phyloP scores from a whole-genome alignment of 78 protist species.

The Dictyostelium firmibasis region DNA sequence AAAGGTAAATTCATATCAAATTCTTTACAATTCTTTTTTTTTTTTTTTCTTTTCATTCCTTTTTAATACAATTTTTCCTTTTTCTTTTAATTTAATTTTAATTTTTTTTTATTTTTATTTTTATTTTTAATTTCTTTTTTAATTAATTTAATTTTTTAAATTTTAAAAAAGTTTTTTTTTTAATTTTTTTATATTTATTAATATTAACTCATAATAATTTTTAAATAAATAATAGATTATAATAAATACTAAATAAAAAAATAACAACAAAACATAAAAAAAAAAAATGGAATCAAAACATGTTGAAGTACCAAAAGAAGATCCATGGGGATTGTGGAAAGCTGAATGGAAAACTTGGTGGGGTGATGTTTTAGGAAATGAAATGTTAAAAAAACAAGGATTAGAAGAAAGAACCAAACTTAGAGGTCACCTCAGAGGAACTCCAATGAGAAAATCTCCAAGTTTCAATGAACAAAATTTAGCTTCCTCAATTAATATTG shows the following conservation, averaged over 20 bases:
- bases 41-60: background rate
- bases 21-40: background rate
- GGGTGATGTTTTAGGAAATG: slow-evolving; percentile 56
- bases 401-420: slow-evolving; percentile 21
- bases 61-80: background rate
- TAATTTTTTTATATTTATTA: background rate
- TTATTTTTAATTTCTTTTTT: background rate
- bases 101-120: background rate
- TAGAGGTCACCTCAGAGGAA: background rate
- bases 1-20: background rate
- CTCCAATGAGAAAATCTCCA: slow-evolving; percentile 8
- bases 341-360: slow-evolving; percentile 76
- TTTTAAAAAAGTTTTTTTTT: background rate
- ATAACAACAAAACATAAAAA: background rate
- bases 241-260: background rate
- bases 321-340: slow-evolving; percentile 55
- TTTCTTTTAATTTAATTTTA: background rate
- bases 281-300: background rate
- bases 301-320: background rate
- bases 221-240: background rate
- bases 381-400: slow-evolving; percentile 21
- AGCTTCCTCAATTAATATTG: background rate
- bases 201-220: background rate
- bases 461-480: background rate
- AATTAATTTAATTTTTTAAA: background rate